A percentile compares a stretch with the other conserved stretches of the same genome.
Evolutionary conservation across 768 basidiomycete genomes (phyloP).

Genomic region (Amanita jacksonii): DNA sequence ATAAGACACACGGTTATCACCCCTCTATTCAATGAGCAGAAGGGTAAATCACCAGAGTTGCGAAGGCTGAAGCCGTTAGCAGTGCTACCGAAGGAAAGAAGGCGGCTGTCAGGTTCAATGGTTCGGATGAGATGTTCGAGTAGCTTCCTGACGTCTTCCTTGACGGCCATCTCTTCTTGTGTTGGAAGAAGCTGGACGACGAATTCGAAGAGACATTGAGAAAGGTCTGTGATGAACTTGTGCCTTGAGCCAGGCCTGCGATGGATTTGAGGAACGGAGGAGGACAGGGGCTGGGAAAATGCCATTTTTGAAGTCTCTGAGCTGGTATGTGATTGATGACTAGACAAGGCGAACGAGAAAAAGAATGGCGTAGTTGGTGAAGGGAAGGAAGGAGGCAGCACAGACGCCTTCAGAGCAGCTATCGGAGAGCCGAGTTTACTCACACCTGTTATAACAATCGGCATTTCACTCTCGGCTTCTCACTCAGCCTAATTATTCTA

Average conservation of each 20-base stretch:
- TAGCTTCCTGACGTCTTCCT: conserved; percentile 92
- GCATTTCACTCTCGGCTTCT: too few relatives aligned
- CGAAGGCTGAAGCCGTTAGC: conserved; percentile 96
- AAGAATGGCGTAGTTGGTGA: too few relatives aligned
- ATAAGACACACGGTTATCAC: too few relatives aligned
- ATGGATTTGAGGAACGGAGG: conserved; percentile 1
- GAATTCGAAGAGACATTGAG: conserved; percentile 88
- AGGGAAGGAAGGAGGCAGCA: too few relatives aligned
- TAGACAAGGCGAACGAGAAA: too few relatives aligned
- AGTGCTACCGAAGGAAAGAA: conserved; percentile 93
- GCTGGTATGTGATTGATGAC: too few relatives aligned
- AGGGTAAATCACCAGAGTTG: conserved; percentile 80
- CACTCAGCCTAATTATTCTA: too few relatives aligned
- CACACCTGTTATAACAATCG: too few relatives aligned
- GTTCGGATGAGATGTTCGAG: conserved; percentile 93
- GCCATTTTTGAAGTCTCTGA: conserved; percentile 5
- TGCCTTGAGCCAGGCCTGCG: conserved; percentile 38
- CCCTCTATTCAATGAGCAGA: too few relatives aligned
- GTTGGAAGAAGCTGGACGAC: conserved; percentile 89
- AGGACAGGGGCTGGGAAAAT: conserved; percentile 1
- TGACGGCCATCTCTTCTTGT: conserved; percentile 82
- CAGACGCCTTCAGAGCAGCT: too few relatives aligned
- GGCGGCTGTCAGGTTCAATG: conserved; percentile 83
- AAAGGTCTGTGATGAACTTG: conserved; percentile 71
- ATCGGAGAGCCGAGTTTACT: too few relatives aligned